Conservation (phyloP, 2,329 filamentous ascomycete species). For the Colletotrichum navitas region DNA sequence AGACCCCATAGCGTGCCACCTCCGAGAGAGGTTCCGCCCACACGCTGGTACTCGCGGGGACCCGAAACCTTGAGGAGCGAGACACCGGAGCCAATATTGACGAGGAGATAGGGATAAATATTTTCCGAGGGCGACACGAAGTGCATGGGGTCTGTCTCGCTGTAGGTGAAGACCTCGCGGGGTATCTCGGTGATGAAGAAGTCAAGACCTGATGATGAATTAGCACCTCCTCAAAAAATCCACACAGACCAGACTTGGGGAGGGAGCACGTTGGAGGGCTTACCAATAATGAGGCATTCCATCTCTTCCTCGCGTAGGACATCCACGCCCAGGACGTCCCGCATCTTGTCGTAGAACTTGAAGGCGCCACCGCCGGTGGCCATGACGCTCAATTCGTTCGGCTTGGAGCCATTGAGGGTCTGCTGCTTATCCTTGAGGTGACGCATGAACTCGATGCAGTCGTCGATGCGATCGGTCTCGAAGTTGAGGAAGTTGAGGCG, state of each 20-base stretch:
- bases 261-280: conserved; percentile 43
- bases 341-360: conserved; percentile 95
- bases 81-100: conserved; percentile 98
- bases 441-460: conserved; percentile 92
- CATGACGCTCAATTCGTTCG: conserved; percentile 87
- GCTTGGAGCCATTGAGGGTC: conserved; percentile 77
- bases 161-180: conserved; percentile 96
- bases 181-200: conserved; percentile 99
- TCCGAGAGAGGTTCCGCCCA: conserved; percentile 93
- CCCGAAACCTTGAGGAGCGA: conserved; percentile 98
- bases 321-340: conserved; percentile 84
- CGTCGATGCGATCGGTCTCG: conserved; percentile 93
- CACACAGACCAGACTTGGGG: background rate
- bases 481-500: conserved; percentile 96
- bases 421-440: conserved; percentile 86
- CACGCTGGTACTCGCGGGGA: conserved; percentile 86
- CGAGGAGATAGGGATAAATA: conserved; percentile 95
- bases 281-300: conserved; percentile 96
- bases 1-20: conserved; percentile 98
- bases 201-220: conserved; percentile 76
- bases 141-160: conserved; percentile 89
- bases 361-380: conserved; percentile 96
- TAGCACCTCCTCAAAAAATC: background rate
- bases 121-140: conserved; percentile 83
- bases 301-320: conserved; percentile 96